Percentiles rank a stretch among this genome's conserved stretches.
phyloP scores from a whole-genome alignment of 495 filamentous ascomycete species.

The Niebla homalea region DNA sequence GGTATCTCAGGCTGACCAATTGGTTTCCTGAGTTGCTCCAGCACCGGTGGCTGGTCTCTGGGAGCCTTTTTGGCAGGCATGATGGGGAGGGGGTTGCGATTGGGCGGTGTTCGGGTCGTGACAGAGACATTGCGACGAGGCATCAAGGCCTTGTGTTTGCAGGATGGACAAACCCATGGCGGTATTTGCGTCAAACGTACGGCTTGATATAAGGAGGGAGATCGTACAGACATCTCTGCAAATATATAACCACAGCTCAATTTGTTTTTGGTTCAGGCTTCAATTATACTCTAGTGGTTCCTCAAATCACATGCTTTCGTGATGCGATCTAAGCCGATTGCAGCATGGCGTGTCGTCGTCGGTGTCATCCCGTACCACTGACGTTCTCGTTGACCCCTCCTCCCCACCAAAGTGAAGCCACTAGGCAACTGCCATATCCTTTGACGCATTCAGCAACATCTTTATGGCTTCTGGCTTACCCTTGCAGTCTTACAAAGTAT shows the following conservation, averaged over 20 bases:
- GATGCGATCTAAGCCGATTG: too few species aligned
- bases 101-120: background rate
- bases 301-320: too few species aligned
- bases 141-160: constrained; percentile 2
- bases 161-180: constrained; percentile 9
- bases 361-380: too few species aligned
- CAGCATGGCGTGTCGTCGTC: too few species aligned
- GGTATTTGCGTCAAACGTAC: background rate
- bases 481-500: constrained; percentile 4
- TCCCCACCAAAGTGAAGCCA: too few species aligned
- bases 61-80: background rate
- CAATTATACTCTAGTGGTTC: too few species aligned
- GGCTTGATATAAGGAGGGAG: background rate
- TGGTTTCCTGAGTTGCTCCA: constrained; percentile 58
- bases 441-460: constrained; percentile 9
- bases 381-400: too few species aligned
- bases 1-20: constrained; percentile 70
- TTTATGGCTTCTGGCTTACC: constrained; percentile 2
- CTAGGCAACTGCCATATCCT: background rate
- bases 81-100: constrained; percentile 4
- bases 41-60: constrained; percentile 43
- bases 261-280: too few species aligned
- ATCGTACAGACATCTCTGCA: too few species aligned
- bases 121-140: background rate
- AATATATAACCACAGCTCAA: too few species aligned